These are phyloP conservation scores for Ascochyta lentis DNA, from an alignment of 2,329 filamentous ascomycete species.

Conservation along the genomic window DNA sequence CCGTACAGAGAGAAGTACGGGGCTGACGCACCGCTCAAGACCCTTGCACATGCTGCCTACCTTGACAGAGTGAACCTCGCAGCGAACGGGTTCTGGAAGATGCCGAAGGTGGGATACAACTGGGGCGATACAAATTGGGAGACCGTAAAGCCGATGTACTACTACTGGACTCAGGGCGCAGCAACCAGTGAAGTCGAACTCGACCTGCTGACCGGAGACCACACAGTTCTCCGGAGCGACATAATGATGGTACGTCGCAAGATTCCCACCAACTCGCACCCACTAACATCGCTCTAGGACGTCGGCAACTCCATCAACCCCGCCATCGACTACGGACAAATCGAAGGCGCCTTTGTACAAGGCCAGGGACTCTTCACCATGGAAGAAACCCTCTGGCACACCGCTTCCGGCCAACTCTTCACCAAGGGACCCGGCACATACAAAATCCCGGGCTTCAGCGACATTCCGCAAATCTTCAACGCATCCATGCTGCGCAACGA, in stretches of 20 bases:
- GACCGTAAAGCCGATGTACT: constrained; percentile 75
- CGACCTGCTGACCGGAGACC: constrained; percentile 89
- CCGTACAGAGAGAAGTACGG: constrained; percentile 87
- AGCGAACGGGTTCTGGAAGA: constrained; percentile 96
- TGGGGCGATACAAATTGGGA: constrained; percentile 66
- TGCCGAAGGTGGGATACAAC: constrained; percentile 90
- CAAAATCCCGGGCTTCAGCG: constrained; percentile 87
- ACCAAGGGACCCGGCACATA: constrained; percentile 72
- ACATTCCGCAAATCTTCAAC: constrained; percentile 86
- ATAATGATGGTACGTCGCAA: constrained; percentile 74
- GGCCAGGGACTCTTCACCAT: constrained; percentile 80
- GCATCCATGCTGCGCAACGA: constrained; percentile 78
- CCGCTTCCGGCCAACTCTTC: constrained; percentile 68
- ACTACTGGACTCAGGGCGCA: constrained; percentile 92
- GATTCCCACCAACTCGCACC: not conserved
- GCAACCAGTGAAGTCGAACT: constrained; percentile 88
- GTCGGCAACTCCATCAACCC: constrained; percentile 82
- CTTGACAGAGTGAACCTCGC: constrained; percentile 94
- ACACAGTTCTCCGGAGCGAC: constrained; percentile 86
- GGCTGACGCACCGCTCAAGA: constrained; percentile 77
- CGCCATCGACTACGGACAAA: constrained; percentile 80
- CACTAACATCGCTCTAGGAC: constrained; percentile 57
- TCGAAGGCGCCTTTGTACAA: constrained; percentile 81
- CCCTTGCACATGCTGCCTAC: constrained; percentile 88
- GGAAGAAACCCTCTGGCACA: constrained; percentile 71